Percentiles rank a stretch among this genome's conserved stretches.
These are phyloP conservation scores for Sanghuangporus weigelae DNA, from an alignment of 1,284 basidiomycete species.

Conservation along the genomic window DNA sequence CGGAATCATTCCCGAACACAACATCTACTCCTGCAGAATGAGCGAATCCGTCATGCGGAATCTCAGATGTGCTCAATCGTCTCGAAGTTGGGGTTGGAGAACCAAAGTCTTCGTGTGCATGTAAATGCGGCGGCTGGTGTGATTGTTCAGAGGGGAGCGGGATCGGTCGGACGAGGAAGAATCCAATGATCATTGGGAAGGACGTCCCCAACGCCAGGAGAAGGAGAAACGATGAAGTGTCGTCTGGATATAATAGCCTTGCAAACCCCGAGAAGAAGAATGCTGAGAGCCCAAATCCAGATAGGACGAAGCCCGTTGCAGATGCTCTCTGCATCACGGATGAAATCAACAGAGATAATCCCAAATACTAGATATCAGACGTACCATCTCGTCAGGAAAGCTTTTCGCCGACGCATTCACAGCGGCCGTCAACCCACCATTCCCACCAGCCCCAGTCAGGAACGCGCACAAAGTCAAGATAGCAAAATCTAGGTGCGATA, in stretches of 20 bases:
- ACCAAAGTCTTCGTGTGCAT: not conserved
- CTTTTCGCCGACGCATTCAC: conserved; percentile 65
- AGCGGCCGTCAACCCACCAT: conserved; percentile 48
- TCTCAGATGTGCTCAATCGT: conserved; percentile 6
- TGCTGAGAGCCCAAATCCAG: conserved; percentile 81
- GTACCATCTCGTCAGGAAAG: conserved; percentile 48
- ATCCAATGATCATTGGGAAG: conserved; percentile 62
- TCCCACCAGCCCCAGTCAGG: conserved; percentile 59
- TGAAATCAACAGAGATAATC: not conserved
- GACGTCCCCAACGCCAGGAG: conserved; percentile 69
- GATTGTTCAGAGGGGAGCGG: conserved; percentile 35
- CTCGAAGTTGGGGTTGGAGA: conserved; percentile 17
- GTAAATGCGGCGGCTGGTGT: not conserved
- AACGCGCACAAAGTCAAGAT: conserved; percentile 45
- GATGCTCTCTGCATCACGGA: conserved; percentile 50
- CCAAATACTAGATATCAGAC: conserved; percentile 20
- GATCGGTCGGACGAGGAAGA: conserved; percentile 56
- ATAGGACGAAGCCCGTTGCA: conserved; percentile 68
- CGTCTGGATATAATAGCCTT: conserved; percentile 60
- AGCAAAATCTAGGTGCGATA: conserved; percentile 26
- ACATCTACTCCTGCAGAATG: conserved; percentile 13
- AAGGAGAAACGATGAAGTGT: conserved; percentile 65
- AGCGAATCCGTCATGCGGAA: conserved; percentile 13
- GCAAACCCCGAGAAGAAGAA: conserved; percentile 73
- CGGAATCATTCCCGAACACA: conserved; percentile 11